Base-by-base conservation (phyloP, 495 filamentous ascomycete species). In the Chaetomium fimeti region DNA sequence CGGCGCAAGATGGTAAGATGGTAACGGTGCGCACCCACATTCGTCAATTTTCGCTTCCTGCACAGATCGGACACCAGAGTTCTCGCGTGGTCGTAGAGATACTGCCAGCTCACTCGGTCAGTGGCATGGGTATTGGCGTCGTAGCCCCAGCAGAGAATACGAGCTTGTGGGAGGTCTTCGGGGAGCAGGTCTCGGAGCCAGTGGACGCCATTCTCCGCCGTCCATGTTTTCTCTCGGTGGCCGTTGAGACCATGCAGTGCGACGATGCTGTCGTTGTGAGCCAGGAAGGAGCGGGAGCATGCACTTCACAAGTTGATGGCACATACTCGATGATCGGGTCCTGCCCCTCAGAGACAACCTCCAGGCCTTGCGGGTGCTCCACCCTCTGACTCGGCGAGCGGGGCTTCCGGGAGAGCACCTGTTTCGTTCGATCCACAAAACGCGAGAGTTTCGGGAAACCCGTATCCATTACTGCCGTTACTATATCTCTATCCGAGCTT, bases 101-200 rank as follows among this genome's bases (percentile, higher is more conserved):
- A 62, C 22, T 66, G 42, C 5, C 22, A 28, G 43, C 40, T 57
- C 5, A 62, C 28, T 42, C 48, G 51, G 28, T 52, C n/a, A 22
- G 27, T 42, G 53, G 29, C 22, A 43, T 62, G 53, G 52, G 64
- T 66, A 22, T 60, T 54, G n/a, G 64, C 62, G 45, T 76, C 65
- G 49, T 78, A 78, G 2, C 76, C 73, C 54, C 66, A 77, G 2
- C 69, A 73, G 57, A 76, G 52, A 27, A 77, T 70, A 16, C 74
- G 66, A 28, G 73, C 66, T 36, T 61, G 64, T 9, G 68, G 71
- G 16, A 77, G 25, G 36, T 73, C 69, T 5, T 63, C 28, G 16
- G 73, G 71, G 5, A 79, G 64, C 20, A 74, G 64, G 45, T 76
- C 73, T 28, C 60, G 66, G 11, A 76, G 70, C 76, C 76, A 79